Evolutionary conservation across 345 rosid genomes (phyloP), one percentile per base, ranked within the genome.

Genomic region (Hibiscus syriacus): DNA sequence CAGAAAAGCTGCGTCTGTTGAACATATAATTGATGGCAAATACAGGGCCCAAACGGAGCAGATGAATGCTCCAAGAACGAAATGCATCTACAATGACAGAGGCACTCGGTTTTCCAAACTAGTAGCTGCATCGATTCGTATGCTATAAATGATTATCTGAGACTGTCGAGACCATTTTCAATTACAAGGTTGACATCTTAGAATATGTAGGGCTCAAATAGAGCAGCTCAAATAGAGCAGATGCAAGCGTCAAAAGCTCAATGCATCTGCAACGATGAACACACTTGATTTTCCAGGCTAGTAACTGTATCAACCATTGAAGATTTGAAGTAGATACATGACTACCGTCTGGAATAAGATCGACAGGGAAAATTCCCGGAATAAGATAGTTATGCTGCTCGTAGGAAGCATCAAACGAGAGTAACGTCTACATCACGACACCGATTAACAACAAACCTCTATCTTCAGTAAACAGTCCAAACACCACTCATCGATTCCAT

Each of bases 211-310:
- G 6, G 56, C 14, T 29, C 56, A 52, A 52, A 22, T 52, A 16
- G 56, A 52, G 85, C 97, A 90, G 77, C 14, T 29, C 56, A 52
- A 52, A 22, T 52, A 16, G 56, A 52, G 85, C 97, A 90, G 77
- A 86, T 56, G 79, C 74, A 74, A 73, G 80, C 80, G 39, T 78
- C 2, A 19, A 71, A 69, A 71, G 64, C 77, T 68, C 2, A 36
- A 2, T 73, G 75, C 79, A 80, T 80, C 92, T 77, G 89, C 75
- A 88, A 88, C 85, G 88, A 87, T 20, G 83, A 80, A 79, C 81
- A 45, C 82, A 13, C 3, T 74, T 73, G 7, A 17, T n/a, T 46
- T 43, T 43, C 49, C 49, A 45, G n/a, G 14, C 49, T 45, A 45
- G 49, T 16, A 45, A 45, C 49, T 45, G 49, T 13, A n/a, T 45